phyloP scores from a whole-genome alignment of 768 basidiomycete genomes.

The Rhodosporidiobolus odoratus region DNA sequence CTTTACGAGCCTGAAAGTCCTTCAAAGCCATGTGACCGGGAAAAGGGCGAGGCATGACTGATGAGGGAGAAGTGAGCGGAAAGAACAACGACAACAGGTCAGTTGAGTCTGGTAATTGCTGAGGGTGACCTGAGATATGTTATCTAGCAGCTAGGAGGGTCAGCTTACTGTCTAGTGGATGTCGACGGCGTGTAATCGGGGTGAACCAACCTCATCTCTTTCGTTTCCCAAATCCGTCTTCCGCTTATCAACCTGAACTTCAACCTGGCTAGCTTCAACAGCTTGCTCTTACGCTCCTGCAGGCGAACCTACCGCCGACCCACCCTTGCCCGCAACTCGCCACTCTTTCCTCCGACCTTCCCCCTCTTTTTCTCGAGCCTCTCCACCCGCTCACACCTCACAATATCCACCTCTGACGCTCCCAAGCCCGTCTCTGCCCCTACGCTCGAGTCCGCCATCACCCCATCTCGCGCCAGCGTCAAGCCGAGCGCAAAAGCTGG shows the following conservation, averaged over 20 bases:
- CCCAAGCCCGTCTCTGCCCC: constrained; percentile 4
- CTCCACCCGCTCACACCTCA: neutral
- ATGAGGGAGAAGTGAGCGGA: neutral
- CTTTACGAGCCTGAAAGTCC: constrained; percentile 36
- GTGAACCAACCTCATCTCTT: neutral
- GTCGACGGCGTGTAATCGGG: neutral
- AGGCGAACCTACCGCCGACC: neutral
- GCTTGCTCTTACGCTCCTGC: neutral
- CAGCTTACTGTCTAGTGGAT: neutral
- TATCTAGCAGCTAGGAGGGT: no score
- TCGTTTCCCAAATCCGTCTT: neutral
- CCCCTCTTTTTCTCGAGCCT: neutral
- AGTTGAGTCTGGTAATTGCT: neutral
- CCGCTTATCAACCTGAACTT: neutral
- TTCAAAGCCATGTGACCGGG: constrained; percentile 38
- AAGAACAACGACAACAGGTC: neutral
- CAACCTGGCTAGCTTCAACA: constrained; percentile 9
- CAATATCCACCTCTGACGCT: neutral
- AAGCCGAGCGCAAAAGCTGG: neutral
- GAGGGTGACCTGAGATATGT: no score
- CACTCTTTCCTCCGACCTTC: neutral
- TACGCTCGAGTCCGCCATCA: constrained; percentile 20
- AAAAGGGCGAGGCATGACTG: constrained; percentile 29
- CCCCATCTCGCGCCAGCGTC: constrained; percentile 2
- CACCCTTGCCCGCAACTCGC: neutral